Base-by-base conservation (phyloP, 306 rosid species). In the Acacia melanoxylon region DNA sequence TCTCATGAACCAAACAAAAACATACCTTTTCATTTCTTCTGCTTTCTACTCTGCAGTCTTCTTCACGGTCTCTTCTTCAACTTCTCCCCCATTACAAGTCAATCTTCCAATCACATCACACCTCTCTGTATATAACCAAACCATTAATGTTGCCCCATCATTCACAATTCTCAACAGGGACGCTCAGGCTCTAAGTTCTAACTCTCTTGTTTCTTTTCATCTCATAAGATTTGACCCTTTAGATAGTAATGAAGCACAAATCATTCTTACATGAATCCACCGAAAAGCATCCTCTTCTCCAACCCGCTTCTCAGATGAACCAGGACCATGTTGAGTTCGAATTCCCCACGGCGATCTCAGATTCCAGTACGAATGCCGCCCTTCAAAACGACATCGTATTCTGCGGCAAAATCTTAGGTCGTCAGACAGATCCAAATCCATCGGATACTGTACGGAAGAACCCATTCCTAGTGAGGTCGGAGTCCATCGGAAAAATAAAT, bases 301-400 rank as follows among this genome's bases (percentile, higher is more conserved):
- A 16, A 72, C 40, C 75, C 48, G 74, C 15, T 78, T 78, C 65
- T 29, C 74, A 8, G 51, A 49, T 11, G 74, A 46, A 58, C 22
- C 6, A 27, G 19, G 35, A 37, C 68, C 4, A 8, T 4, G 35
- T 78, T 49, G 52, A 73, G 3, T 81, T 74, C 11, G 71, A 79
- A 33, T 79, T 79, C 24, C 77, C 77, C 12, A 19, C 45, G 13
- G 33, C 31, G 27, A 58, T 27, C 33, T 10, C 24, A 3, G 33
- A 6, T 20, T 0, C 67, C n/a, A 15, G 33, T 1, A 20, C 10
- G 20, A 74, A 10, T 31, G 46, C 78, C 48, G 17, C 74, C 4
- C 16, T 22, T 29, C 73, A 29, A 49, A 63, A 73, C 58, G 84
- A 48, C 44, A 45, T 81, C 74, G 44, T 81, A 24, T 81, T 81